Evolutionary conservation across 495 filamentous ascomycete species (phyloP).

Genomic region (Cryomyces minteri): DNA sequence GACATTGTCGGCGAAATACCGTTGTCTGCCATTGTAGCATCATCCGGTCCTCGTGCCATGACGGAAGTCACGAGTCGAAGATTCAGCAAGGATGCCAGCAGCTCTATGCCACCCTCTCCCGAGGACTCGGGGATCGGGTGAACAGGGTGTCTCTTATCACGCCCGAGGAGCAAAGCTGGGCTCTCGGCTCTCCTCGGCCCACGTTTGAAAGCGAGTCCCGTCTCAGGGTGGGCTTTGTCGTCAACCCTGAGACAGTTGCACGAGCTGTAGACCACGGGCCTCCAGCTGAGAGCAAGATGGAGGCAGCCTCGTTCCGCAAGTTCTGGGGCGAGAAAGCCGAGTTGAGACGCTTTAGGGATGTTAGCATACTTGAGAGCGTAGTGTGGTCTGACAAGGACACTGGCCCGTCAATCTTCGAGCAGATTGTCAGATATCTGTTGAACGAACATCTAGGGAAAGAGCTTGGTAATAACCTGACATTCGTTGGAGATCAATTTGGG

Average conservation of each 20-base stretch:
- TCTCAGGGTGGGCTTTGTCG: constrained; percentile 46
- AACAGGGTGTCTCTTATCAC: constrained; percentile 30
- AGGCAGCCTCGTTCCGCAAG: constrained; percentile 44
- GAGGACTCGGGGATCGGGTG: constrained; percentile 58
- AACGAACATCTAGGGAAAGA: constrained; percentile 38
- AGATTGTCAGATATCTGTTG: constrained; percentile 62
- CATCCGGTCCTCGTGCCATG: neutral
- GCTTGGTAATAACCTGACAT: constrained; percentile 30
- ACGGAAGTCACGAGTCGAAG: neutral
- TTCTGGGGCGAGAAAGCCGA: constrained; percentile 67
- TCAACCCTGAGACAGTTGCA: constrained; percentile 49
- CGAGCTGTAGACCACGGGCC: constrained; percentile 77
- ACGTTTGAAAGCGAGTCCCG: constrained; percentile 9
- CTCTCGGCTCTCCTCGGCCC: constrained; percentile 10
- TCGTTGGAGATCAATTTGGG: constrained; percentile 43
- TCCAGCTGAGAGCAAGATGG: constrained; percentile 54
- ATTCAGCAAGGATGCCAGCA: constrained; percentile 1
- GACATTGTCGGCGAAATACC: constrained; percentile 35
- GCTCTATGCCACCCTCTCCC: constrained; percentile 38
- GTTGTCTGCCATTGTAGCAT: neutral
- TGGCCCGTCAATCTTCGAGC: constrained; percentile 46
- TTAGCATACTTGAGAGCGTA: constrained; percentile 56
- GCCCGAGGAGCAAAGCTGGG: constrained; percentile 18
- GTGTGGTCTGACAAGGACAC: constrained; percentile 55
- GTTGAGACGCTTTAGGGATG: constrained; percentile 55